Conservation (phyloP, 2,329 filamentous ascomycete species). For the Paracorniculantispora psalliotae region DNA sequence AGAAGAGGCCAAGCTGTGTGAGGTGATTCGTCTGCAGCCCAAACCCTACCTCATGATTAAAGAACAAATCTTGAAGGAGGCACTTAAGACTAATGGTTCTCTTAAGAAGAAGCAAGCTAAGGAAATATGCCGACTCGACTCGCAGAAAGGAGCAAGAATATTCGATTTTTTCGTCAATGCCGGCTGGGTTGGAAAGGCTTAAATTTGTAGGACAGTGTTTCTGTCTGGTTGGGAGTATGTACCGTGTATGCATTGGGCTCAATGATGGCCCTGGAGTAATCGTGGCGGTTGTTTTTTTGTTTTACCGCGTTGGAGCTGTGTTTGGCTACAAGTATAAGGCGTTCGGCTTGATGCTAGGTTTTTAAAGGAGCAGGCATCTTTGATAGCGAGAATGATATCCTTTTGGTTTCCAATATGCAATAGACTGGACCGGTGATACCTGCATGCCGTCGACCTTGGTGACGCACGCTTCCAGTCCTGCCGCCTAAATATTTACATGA, state of each 20-base stretch:
- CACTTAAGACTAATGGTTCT: slow-evolving; percentile 78
- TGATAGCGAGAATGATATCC: slow-evolving; percentile 13
- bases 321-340: neutral
- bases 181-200: slow-evolving; percentile 88
- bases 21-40: slow-evolving; percentile 75
- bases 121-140: slow-evolving; percentile 78
- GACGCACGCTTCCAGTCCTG: too few relatives aligned
- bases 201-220: slow-evolving; percentile 10
- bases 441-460: too few relatives aligned
- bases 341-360: neutral
- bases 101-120: slow-evolving; percentile 93
- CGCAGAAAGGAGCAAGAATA: slow-evolving; percentile 76
- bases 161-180: slow-evolving; percentile 94
- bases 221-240: neutral
- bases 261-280: neutral
- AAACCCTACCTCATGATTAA: slow-evolving; percentile 96
- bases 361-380: slow-evolving; percentile 3
- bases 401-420: neutral
- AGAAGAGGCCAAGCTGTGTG: slow-evolving; percentile 83
- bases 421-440: too few relatives aligned
- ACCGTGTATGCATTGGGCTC: neutral
- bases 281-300: neutral
- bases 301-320: neutral
- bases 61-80: slow-evolving; percentile 84
- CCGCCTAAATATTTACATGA: too few relatives aligned